Evolutionary conservation across 768 basidiomycete genomes (phyloP).

Genomic region (Suillus tomentosus): DNA sequence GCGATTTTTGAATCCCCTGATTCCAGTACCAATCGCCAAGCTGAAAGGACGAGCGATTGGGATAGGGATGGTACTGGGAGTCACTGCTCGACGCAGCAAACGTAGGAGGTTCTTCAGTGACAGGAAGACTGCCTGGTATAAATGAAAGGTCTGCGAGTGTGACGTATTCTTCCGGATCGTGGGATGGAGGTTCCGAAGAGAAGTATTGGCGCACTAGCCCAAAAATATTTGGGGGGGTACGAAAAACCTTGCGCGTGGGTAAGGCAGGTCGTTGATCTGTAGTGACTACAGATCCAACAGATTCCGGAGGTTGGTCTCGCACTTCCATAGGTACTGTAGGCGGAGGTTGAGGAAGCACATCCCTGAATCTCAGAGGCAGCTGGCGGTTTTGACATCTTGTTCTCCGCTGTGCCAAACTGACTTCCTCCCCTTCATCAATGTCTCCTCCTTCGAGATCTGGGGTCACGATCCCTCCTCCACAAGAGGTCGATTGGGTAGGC

Average conservation of each 20-base stretch:
- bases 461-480: neutral
- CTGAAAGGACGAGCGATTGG: neutral
- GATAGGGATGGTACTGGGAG: neutral
- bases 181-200: neutral
- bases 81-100: no score
- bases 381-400: neutral
- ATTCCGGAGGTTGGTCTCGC: neutral
- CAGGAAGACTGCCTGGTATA: neutral
- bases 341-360: neutral
- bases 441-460: no score
- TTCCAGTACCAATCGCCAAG: neutral
- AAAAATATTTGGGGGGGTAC: neutral
- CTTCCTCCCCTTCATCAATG: neutral
- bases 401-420: neutral
- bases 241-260: neutral
- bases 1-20: neutral
- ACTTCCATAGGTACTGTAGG: neutral
- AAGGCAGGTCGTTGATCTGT: neutral
- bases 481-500: no score
- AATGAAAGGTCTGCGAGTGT: neutral
- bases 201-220: neutral
- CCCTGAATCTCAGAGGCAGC: neutral
- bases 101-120: neutral
- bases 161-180: neutral
- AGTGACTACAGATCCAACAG: neutral